phyloP scores from a whole-genome alignment of 257 asterid species.

The Prunella vulgaris region DNA sequence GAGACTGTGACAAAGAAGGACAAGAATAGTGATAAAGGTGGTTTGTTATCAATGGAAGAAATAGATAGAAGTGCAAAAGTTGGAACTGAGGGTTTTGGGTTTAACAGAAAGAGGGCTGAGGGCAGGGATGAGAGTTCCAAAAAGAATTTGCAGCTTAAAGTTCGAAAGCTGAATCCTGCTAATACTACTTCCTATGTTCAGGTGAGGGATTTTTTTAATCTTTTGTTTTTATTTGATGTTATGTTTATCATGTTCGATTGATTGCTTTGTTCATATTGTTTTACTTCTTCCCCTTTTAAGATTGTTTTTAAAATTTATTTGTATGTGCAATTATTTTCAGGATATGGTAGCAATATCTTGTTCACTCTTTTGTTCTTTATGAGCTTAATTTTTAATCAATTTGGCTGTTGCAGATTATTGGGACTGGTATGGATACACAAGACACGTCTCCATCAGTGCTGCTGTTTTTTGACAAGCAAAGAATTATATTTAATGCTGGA shows the following conservation, averaged over 20 bases:
- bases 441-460: slow-evolving; percentile 95
- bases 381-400: background rate
- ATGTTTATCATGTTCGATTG: background rate
- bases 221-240: background rate
- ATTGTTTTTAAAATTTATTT: no score
- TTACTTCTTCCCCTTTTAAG: background rate
- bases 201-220: slow-evolving; percentile 30
- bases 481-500: slow-evolving; percentile 97
- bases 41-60: slow-evolving; percentile 46
- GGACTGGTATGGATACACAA: slow-evolving; percentile 99
- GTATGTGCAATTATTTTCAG: background rate
- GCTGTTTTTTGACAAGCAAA: slow-evolving; percentile 90
- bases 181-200: slow-evolving; percentile 79
- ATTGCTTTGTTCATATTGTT: background rate
- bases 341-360: background rate
- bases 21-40: slow-evolving; percentile 28
- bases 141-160: slow-evolving; percentile 64
- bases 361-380: background rate
- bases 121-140: slow-evolving; percentile 62
- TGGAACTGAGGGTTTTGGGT: slow-evolving; percentile 39
- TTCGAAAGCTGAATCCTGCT: slow-evolving; percentile 68
- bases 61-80: slow-evolving; percentile 8
- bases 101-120: slow-evolving; percentile 78
- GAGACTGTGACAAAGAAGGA: slow-evolving; percentile 32
- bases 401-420: slow-evolving; percentile 66